A percentile compares a stretch with the other conserved stretches of the same genome.
phyloP scores from a whole-genome alignment of 225 moss, liverwort and hornwort species.

The Neckera pumila region DNA sequence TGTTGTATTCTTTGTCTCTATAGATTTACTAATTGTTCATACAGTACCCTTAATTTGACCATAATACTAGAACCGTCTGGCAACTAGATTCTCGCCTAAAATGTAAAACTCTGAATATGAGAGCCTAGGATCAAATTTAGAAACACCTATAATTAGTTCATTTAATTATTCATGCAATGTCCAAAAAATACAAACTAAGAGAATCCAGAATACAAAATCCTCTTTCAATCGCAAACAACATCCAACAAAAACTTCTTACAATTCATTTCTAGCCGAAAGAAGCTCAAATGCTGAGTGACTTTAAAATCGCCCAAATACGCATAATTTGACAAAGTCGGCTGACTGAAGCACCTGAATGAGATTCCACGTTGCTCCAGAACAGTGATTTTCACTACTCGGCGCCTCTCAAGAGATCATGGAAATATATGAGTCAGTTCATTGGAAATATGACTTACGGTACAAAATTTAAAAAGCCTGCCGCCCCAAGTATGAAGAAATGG shows the following conservation, averaged over 20 bases:
- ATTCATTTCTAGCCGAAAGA: not conserved
- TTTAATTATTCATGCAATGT: not conserved
- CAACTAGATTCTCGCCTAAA: not conserved
- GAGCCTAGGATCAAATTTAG: accelerated
- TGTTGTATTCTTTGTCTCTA: not conserved
- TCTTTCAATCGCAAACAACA: not conserved
- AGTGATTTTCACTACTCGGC: not conserved
- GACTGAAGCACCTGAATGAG: not conserved
- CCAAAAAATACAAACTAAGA: too few species aligned
- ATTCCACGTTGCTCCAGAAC: not conserved
- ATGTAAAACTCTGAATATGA: not conserved
- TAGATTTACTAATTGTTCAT: accelerated
- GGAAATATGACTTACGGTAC: not conserved
- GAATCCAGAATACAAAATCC: not conserved
- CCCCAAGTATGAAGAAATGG: not conserved
- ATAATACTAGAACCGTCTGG: not conserved
- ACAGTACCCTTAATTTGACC: not conserved
- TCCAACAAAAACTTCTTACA: not conserved
- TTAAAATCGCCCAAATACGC: not conserved
- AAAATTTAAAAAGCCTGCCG: not conserved
- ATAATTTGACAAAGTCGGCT: not conserved
- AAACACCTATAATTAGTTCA: not conserved
- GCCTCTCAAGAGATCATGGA: not conserved
- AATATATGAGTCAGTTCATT: not conserved
- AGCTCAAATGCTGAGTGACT: not conserved